phyloP scores from a whole-genome alignment of 2,329 filamentous ascomycete genomes.

The Pseudocercospora vitis region DNA sequence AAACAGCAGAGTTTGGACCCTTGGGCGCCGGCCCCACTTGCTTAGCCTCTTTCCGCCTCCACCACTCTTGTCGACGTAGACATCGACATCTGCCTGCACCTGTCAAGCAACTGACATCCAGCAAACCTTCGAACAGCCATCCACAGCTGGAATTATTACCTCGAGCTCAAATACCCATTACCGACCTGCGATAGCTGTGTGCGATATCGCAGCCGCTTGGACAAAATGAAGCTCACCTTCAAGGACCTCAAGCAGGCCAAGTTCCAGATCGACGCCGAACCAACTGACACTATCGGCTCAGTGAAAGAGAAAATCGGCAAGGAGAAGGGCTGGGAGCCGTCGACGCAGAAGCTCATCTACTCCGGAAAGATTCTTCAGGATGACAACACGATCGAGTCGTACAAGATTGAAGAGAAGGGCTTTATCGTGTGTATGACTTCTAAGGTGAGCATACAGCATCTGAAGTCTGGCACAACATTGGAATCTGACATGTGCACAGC shows the following conservation, averaged over 20 bases:
- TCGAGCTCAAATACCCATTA: background rate
- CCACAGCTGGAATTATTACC: background rate
- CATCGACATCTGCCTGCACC: background rate
- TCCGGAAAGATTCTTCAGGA: constrained; percentile 99
- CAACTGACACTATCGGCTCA: constrained; percentile 81
- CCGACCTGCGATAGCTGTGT: background rate
- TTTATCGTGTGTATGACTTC: constrained; percentile 98
- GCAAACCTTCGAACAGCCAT: background rate
- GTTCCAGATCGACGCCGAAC: constrained; percentile 93
- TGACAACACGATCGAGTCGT: constrained; percentile 92
- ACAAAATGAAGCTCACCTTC: constrained; percentile 68
- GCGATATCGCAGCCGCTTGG: constrained; percentile 9
- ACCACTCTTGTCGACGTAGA: background rate
- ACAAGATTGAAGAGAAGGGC: constrained; percentile 99
- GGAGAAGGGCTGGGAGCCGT: constrained; percentile 92
- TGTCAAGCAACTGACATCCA: background rate
- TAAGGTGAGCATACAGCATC: constrained; percentile 63
- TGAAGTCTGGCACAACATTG: background rate
- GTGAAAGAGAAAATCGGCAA: constrained; percentile 90
- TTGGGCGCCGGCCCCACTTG: constrained; percentile 6
- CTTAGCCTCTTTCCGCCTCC: constrained; percentile 11
- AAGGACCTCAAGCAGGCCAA: constrained; percentile 98
- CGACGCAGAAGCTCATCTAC: constrained; percentile 94
- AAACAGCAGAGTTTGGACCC: background rate
- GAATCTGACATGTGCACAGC: constrained; percentile 48